Conservation (phyloP, 805 yeast genomes). For the Lipomyces lipofer region DNA sequence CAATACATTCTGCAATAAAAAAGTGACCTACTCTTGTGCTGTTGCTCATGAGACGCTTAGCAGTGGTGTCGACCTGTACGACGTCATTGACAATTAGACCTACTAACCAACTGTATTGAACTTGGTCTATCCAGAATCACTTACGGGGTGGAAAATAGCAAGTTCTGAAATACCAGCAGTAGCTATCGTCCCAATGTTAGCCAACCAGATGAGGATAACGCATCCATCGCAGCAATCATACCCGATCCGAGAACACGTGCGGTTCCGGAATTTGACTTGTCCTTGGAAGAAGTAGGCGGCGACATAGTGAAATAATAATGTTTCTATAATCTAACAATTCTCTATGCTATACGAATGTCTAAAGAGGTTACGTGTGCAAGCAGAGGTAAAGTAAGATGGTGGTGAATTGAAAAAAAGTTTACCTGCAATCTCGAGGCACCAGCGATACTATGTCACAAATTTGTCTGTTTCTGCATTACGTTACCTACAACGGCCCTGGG, state of each 20-base stretch:
- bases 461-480: too few species aligned
- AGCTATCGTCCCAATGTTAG: conserved; percentile 4
- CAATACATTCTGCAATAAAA: background rate
- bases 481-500: too few species aligned
- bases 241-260: conserved; percentile 93
- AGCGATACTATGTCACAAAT: too few species aligned
- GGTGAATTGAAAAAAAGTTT: too few species aligned
- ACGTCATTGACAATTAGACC: too few species aligned
- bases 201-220: background rate
- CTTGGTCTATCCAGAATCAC: conserved; percentile 7
- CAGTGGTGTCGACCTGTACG: conserved; percentile 74
- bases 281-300: conserved; percentile 44
- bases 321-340: too few species aligned
- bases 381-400: too few species aligned
- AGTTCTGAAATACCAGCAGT: conserved; percentile 96
- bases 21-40: conserved; percentile 64
- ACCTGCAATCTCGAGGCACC: too few species aligned
- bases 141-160: conserved; percentile 91
- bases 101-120: background rate
- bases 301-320: too few species aligned
- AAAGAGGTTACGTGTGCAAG: too few species aligned
- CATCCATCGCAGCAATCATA: conserved; percentile 22
- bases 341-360: too few species aligned
- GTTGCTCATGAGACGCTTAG: conserved; percentile 93
- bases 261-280: conserved; percentile 81